Percentiles rank a stretch among this genome's conserved stretches.
phyloP scores from a whole-genome alignment of 2,329 filamentous ascomycete species.

The Phyllosticta capitalensis region DNA sequence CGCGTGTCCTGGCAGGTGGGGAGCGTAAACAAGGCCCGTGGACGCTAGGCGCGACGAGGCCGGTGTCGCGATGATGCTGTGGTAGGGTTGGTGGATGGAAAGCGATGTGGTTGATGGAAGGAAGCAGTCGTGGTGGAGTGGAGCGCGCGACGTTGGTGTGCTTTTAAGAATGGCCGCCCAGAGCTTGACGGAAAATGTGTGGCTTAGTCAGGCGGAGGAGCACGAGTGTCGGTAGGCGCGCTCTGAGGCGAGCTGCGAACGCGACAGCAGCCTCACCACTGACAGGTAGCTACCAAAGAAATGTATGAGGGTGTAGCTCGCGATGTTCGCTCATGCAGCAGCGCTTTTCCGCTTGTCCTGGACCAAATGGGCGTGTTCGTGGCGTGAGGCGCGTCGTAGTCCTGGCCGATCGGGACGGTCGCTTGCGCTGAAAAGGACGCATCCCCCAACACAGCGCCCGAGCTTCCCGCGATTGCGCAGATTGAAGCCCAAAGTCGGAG shows the following conservation, averaged over 20 bases:
- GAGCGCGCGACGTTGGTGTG: constrained; percentile 9
- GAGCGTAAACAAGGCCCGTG: constrained; percentile 23
- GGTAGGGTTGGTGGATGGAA: constrained; percentile 21
- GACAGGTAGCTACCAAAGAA: not conserved
- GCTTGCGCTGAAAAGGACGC: not conserved
- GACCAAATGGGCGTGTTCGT: not conserved
- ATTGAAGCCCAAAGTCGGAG: not conserved
- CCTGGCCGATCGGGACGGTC: not conserved
- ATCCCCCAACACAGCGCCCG: not conserved
- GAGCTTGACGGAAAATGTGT: constrained; percentile 12
- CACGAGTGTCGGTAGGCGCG: not conserved
- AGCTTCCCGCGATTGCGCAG: not conserved
- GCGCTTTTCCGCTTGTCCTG: not conserved
- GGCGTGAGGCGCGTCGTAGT: not conserved
- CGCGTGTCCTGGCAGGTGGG: constrained; percentile 24
- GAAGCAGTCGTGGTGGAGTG: constrained; percentile 7
- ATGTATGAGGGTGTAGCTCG: not conserved
- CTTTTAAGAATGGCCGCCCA: constrained; percentile 11
- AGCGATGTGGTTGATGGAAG: constrained; percentile 25
- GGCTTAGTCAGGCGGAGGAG: constrained; percentile 3
- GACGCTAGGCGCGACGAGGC: constrained; percentile 19
- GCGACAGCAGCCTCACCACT: not conserved
- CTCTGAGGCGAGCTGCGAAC: not conserved
- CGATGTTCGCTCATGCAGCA: not conserved
- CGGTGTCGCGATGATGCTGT: constrained; percentile 23